Evolutionary conservation across 1,284 basidiomycete genomes (phyloP).

Genomic region (Leccinum pachyderme): DNA sequence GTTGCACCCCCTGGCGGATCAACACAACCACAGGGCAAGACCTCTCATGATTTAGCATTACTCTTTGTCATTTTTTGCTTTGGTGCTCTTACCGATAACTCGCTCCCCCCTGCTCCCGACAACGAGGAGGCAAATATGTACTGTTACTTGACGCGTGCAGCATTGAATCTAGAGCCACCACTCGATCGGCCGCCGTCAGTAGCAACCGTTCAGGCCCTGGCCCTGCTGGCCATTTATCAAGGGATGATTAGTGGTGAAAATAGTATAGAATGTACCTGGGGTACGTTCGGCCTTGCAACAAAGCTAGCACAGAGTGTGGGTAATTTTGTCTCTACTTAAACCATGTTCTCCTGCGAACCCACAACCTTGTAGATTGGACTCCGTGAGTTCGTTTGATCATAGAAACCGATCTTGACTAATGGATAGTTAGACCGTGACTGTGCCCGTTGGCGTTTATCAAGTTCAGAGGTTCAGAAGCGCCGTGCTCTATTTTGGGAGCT

Average conservation of each 20-base stretch:
- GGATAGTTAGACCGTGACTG: conserved; percentile 58
- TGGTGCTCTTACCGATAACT: conserved; percentile 53
- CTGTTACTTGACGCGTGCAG: conserved; percentile 55
- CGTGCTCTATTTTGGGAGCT: conserved; percentile 73
- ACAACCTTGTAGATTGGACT: conserved; percentile 51
- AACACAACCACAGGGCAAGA: conserved; percentile 24
- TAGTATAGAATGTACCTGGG: conserved; percentile 61
- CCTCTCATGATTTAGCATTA: conserved; percentile 56
- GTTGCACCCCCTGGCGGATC: conserved; percentile 17
- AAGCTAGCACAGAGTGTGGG: conserved; percentile 66
- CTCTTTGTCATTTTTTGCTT: conserved; percentile 58
- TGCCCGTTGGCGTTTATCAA: conserved; percentile 59
- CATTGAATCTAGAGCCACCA: conserved; percentile 62
- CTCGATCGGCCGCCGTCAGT: conserved; percentile 65
- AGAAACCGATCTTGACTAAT: conserved; percentile 6
- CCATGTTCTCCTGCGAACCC: conserved; percentile 10
- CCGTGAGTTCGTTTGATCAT: conserved; percentile 42
- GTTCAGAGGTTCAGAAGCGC: conserved; percentile 63
- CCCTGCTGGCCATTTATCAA: conserved; percentile 67
- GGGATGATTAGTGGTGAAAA: conserved; percentile 56
- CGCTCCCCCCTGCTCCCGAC: conserved; percentile 48
- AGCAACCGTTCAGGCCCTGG: conserved; percentile 63
- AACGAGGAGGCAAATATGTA: conserved; percentile 52
- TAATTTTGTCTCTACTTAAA: conserved; percentile 11
- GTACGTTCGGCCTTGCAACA: conserved; percentile 55